These are phyloP conservation scores for Xylariales sp. DNA, from an alignment of 2,329 filamentous ascomycete species.

Conservation along the genomic window DNA sequence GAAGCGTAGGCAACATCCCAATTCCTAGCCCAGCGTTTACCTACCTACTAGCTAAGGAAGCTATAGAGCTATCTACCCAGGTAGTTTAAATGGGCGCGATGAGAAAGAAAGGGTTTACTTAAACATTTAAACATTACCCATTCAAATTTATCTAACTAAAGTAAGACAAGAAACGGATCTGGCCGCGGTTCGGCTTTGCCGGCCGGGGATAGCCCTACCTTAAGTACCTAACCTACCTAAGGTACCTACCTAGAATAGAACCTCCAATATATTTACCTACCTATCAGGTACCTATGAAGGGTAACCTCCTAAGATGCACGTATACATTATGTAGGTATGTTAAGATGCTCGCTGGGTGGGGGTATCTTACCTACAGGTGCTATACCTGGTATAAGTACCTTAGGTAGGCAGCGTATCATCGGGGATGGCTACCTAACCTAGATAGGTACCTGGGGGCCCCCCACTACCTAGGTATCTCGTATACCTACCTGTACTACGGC, in stretches of 20 bases:
- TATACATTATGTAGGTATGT: not conserved
- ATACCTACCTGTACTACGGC: not conserved
- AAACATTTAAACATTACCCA: not conserved
- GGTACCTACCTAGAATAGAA: not conserved
- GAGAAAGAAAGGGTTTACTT: not conserved
- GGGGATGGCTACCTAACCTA: too few relatives aligned
- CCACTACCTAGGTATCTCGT: not conserved
- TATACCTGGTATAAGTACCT: too few relatives aligned
- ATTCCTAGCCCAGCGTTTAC: not conserved
- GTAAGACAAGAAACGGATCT: conserved; percentile 4
- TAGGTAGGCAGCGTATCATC: too few relatives aligned
- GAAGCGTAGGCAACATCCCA: not conserved
- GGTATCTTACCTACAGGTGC: too few relatives aligned
- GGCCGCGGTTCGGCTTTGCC: not conserved
- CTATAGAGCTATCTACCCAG: too few relatives aligned
- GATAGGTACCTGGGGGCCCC: not conserved
- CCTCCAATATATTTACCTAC: not conserved
- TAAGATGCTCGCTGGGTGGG: not conserved
- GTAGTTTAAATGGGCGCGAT: too few relatives aligned
- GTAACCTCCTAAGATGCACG: too few relatives aligned
- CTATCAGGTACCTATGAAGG: not conserved
- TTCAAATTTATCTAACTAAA: not conserved
- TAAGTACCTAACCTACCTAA: not conserved
- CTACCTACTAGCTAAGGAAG: too few relatives aligned
- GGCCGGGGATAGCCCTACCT: conserved; percentile 15